Evolutionary conservation across 352 stramenopile species (phyloP).

Genomic region (Globisporangium mamillatum): DNA sequence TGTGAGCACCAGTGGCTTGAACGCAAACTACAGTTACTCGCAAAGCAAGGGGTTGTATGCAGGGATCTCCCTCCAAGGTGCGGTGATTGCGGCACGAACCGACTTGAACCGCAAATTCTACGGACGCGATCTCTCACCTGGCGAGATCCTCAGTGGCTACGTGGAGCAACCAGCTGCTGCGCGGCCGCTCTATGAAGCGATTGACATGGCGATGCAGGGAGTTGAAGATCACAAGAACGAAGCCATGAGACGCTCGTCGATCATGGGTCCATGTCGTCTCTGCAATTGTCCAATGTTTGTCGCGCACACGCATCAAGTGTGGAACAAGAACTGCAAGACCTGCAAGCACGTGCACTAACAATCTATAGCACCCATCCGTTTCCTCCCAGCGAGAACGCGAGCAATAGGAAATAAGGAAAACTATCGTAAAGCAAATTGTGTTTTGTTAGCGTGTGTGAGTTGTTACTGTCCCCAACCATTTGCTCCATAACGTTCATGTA

Average conservation of each 20-base stretch:
- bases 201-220: conserved; percentile 41
- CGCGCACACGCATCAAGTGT: conserved; percentile 43
- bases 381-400: neutral
- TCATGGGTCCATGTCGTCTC: conserved; percentile 40
- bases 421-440: neutral
- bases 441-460: neutral
- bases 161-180: conserved; percentile 43
- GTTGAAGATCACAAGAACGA: conserved; percentile 41
- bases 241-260: conserved; percentile 25
- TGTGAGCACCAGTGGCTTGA: conserved; percentile 49
- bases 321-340: conserved; percentile 66
- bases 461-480: neutral
- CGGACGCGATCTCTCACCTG: conserved; percentile 53
- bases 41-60: conserved; percentile 91
- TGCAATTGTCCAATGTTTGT: conserved; percentile 47
- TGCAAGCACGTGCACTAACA: conserved; percentile 64
- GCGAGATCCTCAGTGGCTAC: conserved; percentile 39
- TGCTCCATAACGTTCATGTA: neutral
- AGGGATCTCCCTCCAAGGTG: conserved; percentile 87
- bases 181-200: conserved; percentile 53
- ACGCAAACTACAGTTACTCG: conserved; percentile 92
- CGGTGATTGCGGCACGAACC: conserved; percentile 77
- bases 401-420: neutral
- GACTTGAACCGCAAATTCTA: conserved; percentile 93
- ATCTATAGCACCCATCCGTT: conserved; percentile 19